Evolutionary conservation across 1,284 basidiomycete species (phyloP), one percentile per base, ranked within the genome.

Genomic region (Xerocomus minutiporus): DNA sequence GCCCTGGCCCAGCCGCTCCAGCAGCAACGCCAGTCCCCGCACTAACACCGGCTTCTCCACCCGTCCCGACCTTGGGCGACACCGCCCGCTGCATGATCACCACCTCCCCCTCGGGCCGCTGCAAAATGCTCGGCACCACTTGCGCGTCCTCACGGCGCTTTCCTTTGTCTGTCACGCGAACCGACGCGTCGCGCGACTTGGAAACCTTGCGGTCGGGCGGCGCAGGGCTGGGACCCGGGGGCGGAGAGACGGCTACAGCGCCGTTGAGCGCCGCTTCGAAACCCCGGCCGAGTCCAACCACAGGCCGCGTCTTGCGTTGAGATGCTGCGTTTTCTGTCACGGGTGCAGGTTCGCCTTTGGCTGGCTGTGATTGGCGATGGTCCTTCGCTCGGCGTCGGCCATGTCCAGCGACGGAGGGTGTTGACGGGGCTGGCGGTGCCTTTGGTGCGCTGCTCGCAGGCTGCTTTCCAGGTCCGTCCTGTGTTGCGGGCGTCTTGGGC

Each of bases 241-340:
- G 29, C 11, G 29, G 9, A 31, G 29, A 26, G 26, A 26, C 26
- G 7, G 26, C 26, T 8, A 26, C 26, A 26, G 26, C 26, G 26
- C 81, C 78, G 53, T 65, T 84, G 34, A 86, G 68, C 2, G 84
- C 84, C 0, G 79, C 83, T 59, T 85, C 83, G 52, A 86, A 82
- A 46, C 84, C 81, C 23, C 84, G 74, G 1, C 75, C 82, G 11
- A 83, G 59, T 1, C 81, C 81, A 28, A 86, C 67, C 23, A 82
- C 71, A 3, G 83, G 83, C 6, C 84, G 77, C 8, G 65, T 58
- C 36, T 80, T 77, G 40, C 79, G 76, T 2, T 69, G 42, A 5
- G 20, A 17, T 2, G 20, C 12, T 5, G 44, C 20, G 45, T 15
- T 26, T 8, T 17, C n/a, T 1, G 28, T 7, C 20, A 20, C 20